Conservation (phyloP, 2,329 filamentous ascomycete genomes). For the Hysterium pulicare region DNA sequence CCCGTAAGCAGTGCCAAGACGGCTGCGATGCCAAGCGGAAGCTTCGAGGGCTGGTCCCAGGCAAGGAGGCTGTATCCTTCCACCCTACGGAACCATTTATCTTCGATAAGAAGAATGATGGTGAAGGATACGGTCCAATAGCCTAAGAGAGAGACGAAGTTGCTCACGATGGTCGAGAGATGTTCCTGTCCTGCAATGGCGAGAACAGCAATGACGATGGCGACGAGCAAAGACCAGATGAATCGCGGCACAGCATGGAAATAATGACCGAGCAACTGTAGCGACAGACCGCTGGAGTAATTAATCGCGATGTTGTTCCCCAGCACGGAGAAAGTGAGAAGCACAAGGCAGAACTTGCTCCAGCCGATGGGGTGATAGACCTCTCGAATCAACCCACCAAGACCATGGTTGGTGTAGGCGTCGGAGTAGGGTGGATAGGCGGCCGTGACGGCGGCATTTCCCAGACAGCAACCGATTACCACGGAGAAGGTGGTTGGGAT, state of each 20-base stretch:
- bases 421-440: conserved; percentile 36
- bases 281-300: conserved; percentile 49
- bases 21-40: conserved; percentile 44
- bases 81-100: conserved; percentile 43
- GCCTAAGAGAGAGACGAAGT: conserved; percentile 46
- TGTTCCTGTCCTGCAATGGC: conserved; percentile 44
- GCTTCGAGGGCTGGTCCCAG: conserved; percentile 44
- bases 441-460: conserved; percentile 37
- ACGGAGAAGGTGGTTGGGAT: conserved; percentile 45
- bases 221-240: conserved; percentile 46
- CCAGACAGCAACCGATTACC: conserved; percentile 42
- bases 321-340: conserved; percentile 44
- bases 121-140: conserved; percentile 49
- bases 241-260: conserved; percentile 52
- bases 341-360: conserved; percentile 47
- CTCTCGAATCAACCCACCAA: conserved; percentile 47
- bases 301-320: conserved; percentile 48
- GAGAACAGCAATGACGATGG: conserved; percentile 42
- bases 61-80: conserved; percentile 44
- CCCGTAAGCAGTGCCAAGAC: conserved; percentile 38
- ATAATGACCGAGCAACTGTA: conserved; percentile 47
- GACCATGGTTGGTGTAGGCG: conserved; percentile 41
- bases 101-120: conserved; percentile 45
- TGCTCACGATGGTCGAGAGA: conserved; percentile 42
- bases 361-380: conserved; percentile 47